Evolutionary conservation across 2,329 filamentous ascomycete genomes (phyloP).

Genomic region (Diplodia corticola): DNA sequence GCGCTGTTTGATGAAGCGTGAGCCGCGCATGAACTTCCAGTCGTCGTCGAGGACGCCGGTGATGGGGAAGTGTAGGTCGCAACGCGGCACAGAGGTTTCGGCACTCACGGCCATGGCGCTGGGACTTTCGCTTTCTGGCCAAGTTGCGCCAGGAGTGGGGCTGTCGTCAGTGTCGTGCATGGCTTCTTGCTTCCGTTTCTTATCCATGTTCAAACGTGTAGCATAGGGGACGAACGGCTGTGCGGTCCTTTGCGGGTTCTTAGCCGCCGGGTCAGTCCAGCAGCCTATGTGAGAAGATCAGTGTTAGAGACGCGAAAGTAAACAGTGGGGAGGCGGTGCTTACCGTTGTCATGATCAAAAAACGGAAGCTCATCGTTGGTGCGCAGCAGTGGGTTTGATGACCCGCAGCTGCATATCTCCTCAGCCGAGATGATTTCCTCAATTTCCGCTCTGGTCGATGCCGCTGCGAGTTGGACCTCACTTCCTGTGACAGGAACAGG

Average conservation of each 20-base stretch:
- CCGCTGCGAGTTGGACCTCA: neutral
- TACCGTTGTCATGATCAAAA: neutral
- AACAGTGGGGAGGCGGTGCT: no score
- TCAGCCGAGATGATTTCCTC: neutral
- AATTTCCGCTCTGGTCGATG: neutral
- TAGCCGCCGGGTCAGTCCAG: neutral
- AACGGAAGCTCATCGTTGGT: neutral
- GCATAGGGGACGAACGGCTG: neutral
- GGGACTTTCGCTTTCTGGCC: no score
- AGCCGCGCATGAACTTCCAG: neutral
- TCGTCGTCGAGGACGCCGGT: neutral
- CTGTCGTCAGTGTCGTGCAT: no score
- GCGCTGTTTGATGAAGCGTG: neutral
- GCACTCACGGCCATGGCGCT: neutral
- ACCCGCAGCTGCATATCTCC: neutral
- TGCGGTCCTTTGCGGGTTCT: neutral
- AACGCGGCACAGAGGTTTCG: neutral
- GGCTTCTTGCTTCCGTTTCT: neutral
- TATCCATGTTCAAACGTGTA: neutral
- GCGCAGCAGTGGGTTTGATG: neutral
- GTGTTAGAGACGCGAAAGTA: neutral
- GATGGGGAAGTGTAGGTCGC: neutral
- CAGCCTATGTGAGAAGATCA: neutral
- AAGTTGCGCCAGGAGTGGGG: neutral
- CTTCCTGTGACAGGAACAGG: neutral